phyloP scores from a whole-genome alignment of 371 early-diverging fungal genomes.

The Apophysomyces variabilis region DNA sequence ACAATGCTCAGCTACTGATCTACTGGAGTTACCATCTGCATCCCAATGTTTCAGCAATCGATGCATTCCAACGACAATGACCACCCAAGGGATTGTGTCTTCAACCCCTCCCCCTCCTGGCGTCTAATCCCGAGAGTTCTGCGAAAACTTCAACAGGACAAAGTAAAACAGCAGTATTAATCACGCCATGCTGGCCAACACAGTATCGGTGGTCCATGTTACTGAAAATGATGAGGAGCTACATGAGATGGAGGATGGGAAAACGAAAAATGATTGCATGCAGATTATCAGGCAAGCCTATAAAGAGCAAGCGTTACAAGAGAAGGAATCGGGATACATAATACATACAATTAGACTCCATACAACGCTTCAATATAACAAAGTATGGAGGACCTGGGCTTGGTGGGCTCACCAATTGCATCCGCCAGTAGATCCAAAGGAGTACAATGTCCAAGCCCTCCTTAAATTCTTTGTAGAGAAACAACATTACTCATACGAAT shows the following conservation, averaged over 20 bases:
- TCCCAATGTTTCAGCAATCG: slow-evolving; percentile 24
- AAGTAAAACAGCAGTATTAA: slow-evolving; percentile 17
- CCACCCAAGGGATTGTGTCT: slow-evolving; percentile 19
- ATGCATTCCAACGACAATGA: slow-evolving; percentile 37
- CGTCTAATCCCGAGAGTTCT: slow-evolving; percentile 28
- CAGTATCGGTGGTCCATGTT: slow-evolving; percentile 30
- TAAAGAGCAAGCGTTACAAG: slow-evolving; percentile 11
- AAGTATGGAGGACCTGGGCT: slow-evolving; percentile 16
- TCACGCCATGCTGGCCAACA: slow-evolving; percentile 32
- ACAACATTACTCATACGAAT: not conserved
- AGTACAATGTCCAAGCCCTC: not conserved
- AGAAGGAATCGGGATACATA: not conserved
- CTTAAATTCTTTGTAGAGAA: not conserved
- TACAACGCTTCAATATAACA: slow-evolving; percentile 17
- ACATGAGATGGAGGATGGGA: not conserved
- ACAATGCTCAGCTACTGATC: slow-evolving; percentile 17
- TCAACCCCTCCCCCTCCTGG: slow-evolving; percentile 25
- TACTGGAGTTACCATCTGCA: slow-evolving; percentile 31
- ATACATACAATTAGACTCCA: not conserved
- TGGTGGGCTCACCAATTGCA: not conserved
- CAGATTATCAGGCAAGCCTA: slow-evolving; percentile 19
- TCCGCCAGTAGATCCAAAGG: not conserved
- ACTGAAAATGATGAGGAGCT: not conserved
- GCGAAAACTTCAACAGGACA: slow-evolving; percentile 22
- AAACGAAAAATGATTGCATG: slow-evolving; percentile 23